These are phyloP conservation scores for Cyclostephanos tholiformis DNA, from an alignment of 108 stramenopile species.

Conservation along the genomic window DNA sequence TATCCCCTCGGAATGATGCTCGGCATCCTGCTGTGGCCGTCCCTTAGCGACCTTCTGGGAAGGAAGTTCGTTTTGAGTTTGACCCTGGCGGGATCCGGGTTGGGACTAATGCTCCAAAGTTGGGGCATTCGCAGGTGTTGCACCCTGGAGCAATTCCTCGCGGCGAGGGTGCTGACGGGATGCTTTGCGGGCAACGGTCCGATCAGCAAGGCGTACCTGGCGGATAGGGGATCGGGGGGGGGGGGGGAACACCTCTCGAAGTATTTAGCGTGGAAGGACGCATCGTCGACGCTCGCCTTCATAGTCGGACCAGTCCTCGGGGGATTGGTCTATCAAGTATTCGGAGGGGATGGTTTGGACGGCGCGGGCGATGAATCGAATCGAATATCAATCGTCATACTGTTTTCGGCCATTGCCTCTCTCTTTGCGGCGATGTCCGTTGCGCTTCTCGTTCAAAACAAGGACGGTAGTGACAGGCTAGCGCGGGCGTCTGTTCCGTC, in stretches of 20 bases:
- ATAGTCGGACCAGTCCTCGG: constrained; percentile 74
- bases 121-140: constrained; percentile 45
- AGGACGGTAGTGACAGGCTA: background rate
- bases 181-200: constrained; percentile 71
- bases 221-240: constrained; percentile 59
- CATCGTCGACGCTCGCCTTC: constrained; percentile 73
- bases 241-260: constrained; percentile 37
- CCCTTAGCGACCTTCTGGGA: constrained; percentile 65
- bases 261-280: constrained; percentile 76
- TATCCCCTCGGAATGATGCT: constrained; percentile 83
- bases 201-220: constrained; percentile 80
- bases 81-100: constrained; percentile 60
- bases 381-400: constrained; percentile 64
- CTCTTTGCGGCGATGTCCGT: constrained; percentile 56
- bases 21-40: constrained; percentile 76
- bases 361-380: constrained; percentile 30
- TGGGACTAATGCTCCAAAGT: constrained; percentile 67
- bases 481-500: background rate
- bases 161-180: constrained; percentile 68
- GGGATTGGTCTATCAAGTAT: constrained; percentile 55
- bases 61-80: constrained; percentile 61
- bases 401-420: constrained; percentile 64
- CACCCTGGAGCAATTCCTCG: constrained; percentile 59
- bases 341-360: constrained; percentile 18
- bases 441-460: constrained; percentile 43